Evolutionary conservation across 225 moss, liverwort and hornwort species (phyloP).

Genomic region (Pleurozium schreberi): DNA sequence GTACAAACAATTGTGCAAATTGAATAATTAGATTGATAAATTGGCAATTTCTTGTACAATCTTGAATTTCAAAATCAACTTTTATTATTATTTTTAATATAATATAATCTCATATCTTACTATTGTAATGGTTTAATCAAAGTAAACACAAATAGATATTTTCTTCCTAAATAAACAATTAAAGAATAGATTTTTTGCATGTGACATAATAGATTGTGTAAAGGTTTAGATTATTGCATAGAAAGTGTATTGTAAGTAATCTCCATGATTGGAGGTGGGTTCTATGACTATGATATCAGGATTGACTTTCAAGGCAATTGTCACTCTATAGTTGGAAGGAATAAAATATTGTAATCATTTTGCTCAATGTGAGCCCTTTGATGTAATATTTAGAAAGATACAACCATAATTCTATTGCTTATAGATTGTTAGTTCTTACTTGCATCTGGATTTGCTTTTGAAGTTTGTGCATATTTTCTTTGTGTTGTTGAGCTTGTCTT

Average conservation of each 20-base stretch:
- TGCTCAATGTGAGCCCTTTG: not conserved
- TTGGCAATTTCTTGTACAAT: no score
- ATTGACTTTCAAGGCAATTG: no score
- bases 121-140: not conserved
- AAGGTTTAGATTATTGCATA: not conserved
- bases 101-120: not conserved
- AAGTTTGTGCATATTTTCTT: conserved; percentile 3
- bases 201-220: not conserved
- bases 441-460: conserved; percentile 8
- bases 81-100: not conserved
- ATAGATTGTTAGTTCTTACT: not conserved
- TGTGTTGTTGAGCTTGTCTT: not conserved
- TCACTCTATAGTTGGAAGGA: not conserved
- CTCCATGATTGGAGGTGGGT: no score
- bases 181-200: no score
- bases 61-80: not conserved
- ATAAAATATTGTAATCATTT: not conserved
- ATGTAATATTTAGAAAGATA: not conserved
- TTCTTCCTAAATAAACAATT: not conserved
- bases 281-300: not conserved
- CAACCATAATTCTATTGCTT: not conserved
- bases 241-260: not conserved
- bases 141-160: not conserved
- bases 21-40: no score
- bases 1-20: no score